Percentiles rank a stretch among this genome's conserved stretches.
Evolutionary conservation across 2,329 filamentous ascomycete genomes (phyloP).

Genomic region (Botrytis squamosa): DNA sequence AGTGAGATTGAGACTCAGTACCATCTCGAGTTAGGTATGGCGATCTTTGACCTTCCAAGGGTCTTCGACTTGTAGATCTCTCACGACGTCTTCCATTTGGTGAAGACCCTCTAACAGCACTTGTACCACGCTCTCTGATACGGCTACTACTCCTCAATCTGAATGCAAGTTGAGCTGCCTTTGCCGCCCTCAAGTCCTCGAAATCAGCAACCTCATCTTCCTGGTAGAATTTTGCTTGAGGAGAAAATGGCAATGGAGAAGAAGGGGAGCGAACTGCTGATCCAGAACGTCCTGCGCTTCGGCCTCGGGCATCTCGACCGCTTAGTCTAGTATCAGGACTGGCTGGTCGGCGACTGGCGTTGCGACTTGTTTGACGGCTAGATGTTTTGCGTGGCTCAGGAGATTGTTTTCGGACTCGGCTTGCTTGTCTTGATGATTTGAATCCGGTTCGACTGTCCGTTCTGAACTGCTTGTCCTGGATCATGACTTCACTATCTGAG

Average conservation of each 20-base stretch:
- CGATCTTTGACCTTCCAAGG: constrained; percentile 24
- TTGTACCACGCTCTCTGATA: constrained; percentile 38
- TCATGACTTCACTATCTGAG: constrained; percentile 38
- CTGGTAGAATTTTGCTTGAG: constrained; percentile 51
- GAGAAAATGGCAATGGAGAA: constrained; percentile 74
- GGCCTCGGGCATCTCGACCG: constrained; percentile 51
- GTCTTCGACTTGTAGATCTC: constrained; percentile 38
- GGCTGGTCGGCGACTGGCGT: constrained; percentile 40
- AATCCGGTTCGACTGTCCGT: constrained; percentile 35
- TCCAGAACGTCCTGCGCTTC: constrained; percentile 59
- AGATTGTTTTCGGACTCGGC: constrained; percentile 35
- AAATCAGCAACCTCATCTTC: constrained; percentile 64
- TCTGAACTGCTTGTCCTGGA: constrained; percentile 28
- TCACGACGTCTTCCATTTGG: constrained; percentile 38
- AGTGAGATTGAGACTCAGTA: constrained; percentile 25
- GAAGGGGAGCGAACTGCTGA: constrained; percentile 70
- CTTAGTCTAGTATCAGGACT: constrained; percentile 40
- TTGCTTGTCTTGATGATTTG: constrained; percentile 41
- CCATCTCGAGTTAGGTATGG: constrained; percentile 30
- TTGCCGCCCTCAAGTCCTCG: constrained; percentile 54
- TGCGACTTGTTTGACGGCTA: constrained; percentile 42
- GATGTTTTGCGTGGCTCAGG: constrained; percentile 38
- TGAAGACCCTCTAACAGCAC: constrained; percentile 35
- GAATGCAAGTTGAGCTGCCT: constrained; percentile 56
- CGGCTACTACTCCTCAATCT: constrained; percentile 54